phyloP scores from a whole-genome alignment of 352 stramenopile genomes.

The Phytopythium boreale region DNA sequence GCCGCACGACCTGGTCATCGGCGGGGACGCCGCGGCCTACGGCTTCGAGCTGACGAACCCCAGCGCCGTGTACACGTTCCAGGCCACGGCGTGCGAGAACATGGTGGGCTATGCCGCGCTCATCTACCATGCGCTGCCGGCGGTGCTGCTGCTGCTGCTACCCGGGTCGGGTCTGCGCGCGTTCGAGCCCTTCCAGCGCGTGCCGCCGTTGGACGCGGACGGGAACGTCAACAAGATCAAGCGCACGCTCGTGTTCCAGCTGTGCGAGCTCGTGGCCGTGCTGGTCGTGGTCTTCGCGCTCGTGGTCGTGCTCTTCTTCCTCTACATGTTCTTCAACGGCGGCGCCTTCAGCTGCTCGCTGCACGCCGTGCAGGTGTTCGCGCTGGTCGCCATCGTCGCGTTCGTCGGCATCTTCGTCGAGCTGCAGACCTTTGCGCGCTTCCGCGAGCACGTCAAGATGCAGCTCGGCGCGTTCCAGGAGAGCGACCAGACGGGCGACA shows the following conservation, averaged over 20 bases:
- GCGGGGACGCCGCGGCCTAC: slow-evolving; percentile 13
- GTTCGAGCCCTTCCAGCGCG: slow-evolving; percentile 71
- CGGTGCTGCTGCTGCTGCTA: slow-evolving; percentile 62
- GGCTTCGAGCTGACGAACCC: slow-evolving; percentile 56
- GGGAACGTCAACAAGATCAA: slow-evolving; percentile 68
- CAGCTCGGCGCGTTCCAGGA: slow-evolving; percentile 77
- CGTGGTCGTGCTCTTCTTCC: slow-evolving; percentile 67
- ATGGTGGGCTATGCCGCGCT: slow-evolving; percentile 75
- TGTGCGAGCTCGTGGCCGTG: slow-evolving; percentile 65
- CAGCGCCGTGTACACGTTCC: slow-evolving; percentile 58
- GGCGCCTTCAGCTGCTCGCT: slow-evolving; percentile 55
- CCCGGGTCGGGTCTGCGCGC: slow-evolving; percentile 52
- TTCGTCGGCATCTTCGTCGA: slow-evolving; percentile 64
- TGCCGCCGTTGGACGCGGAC: slow-evolving; percentile 13
- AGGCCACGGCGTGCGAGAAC: slow-evolving; percentile 67
- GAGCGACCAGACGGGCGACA: slow-evolving; percentile 68
- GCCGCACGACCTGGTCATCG: slow-evolving; percentile 42
- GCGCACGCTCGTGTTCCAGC: slow-evolving; percentile 68
- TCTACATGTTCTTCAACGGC: slow-evolving; percentile 84
- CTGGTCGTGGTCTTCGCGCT: slow-evolving; percentile 55
- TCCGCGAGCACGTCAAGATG: slow-evolving; percentile 85
- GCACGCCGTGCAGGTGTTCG: slow-evolving; percentile 52
- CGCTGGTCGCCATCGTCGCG: slow-evolving; percentile 43
- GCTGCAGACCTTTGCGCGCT: slow-evolving; percentile 68
- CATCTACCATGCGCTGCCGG: slow-evolving; percentile 60